These are phyloP conservation scores for Nelumbo lutea DNA, from an alignment of 164 flowering plant genomes.

Conservation along the genomic window DNA sequence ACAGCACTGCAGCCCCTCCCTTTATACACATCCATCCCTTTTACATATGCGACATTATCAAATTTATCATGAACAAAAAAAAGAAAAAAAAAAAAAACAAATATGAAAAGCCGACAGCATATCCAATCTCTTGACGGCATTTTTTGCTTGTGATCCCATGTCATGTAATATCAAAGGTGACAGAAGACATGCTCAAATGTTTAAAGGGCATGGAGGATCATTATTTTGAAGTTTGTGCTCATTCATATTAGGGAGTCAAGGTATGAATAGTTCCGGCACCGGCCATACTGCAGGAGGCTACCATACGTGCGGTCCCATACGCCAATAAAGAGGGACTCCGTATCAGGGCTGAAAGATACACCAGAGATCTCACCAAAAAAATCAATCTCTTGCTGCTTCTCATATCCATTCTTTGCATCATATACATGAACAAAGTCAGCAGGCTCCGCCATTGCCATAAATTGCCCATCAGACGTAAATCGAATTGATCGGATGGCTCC, in stretches of 20 bases:
- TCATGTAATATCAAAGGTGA: too few relatives aligned
- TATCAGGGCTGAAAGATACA: slow-evolving; percentile 85
- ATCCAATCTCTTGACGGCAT: too few relatives aligned
- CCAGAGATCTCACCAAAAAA: slow-evolving; percentile 98
- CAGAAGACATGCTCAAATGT: too few relatives aligned
- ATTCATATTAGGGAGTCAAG: slow-evolving; percentile 46
- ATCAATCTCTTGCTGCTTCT: slow-evolving; percentile 80
- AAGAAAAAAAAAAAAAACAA: too few relatives aligned
- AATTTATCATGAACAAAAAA: too few relatives aligned
- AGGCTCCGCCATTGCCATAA: slow-evolving; percentile 91
- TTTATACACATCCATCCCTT: too few relatives aligned
- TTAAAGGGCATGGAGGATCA: too few relatives aligned
- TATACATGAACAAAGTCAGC: slow-evolving; percentile 92
- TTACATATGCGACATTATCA: too few relatives aligned
- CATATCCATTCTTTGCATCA: slow-evolving; percentile 59
- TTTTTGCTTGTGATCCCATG: too few relatives aligned
- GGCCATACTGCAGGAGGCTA: slow-evolving; percentile 73
- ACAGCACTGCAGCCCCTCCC: too few relatives aligned
- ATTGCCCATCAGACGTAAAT: slow-evolving; percentile 77
- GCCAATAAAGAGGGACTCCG: slow-evolving; percentile 81
- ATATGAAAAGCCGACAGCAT: too few relatives aligned
- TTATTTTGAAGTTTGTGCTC: too few relatives aligned
- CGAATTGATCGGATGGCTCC: slow-evolving; percentile 90
- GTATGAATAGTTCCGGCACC: slow-evolving; percentile 48
- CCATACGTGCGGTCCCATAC: slow-evolving; percentile 96